Evolutionary conservation across 352 stramenopile genomes (phyloP), one percentile per base, ranked within the genome.

Genomic region (Poterioochromonas sp.): DNA sequence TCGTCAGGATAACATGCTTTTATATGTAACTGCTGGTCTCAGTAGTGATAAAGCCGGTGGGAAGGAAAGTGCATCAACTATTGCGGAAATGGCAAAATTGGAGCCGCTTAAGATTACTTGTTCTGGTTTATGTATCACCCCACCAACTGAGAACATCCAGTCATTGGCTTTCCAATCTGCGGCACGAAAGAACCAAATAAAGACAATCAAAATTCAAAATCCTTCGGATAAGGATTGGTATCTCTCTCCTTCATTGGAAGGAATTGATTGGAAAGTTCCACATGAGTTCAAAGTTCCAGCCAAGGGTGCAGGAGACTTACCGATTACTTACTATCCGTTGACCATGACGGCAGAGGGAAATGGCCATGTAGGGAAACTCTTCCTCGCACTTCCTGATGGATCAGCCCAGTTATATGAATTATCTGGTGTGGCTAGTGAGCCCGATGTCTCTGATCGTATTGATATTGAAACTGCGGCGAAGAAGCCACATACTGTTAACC

Each of bases 361-460:
- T 47, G 32, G 2, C 3, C 90, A 95, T 79, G 79, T 87, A 49
- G 91, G 91, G 29, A 90, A 87, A 0, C 80, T 96, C 44, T 96
- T 96, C 74, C 84, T 96, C 18, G 88, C 91, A 5, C 87, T 95
- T 41, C 91, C 91, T n/a, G 90, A 96, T 53, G 91, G 91, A 15
- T 89, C 83, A 58, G 91, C 90, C 0, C 76, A 94, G 22, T 77
- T 93, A 20, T 96, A 92, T 82, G 92, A 93, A 68, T 53, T 96
- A 5, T 79, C 84, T 35, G 91, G 91, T 0, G 90, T 87, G 34
- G 89, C 91, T 0, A 82, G 78, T 0, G 76, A 87, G 0, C 91
- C 91, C 11, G 78, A 86, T 22, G 68, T 79, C 0, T 79, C 86
- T 54, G 83, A 80, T 5, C 69, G 77, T 0, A 79, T 92, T 0